Percentiles rank a stretch among this genome's conserved stretches.
phyloP scores from a whole-genome alignment of 768 basidiomycete species.

The Trametopsis cervina region DNA sequence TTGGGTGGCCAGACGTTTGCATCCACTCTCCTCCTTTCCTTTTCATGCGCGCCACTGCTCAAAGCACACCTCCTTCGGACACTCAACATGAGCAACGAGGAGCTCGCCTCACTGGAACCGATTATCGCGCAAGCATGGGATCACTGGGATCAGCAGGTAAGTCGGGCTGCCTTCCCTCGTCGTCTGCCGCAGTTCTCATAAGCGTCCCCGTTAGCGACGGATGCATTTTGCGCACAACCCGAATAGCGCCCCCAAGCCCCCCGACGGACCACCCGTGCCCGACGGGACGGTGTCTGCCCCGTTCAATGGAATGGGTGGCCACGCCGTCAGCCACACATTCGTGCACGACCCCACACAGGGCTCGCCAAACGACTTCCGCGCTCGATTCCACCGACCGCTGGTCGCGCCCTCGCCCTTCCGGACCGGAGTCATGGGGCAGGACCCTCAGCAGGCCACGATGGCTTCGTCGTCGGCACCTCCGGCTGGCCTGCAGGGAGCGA shows the following conservation, averaged over 20 bases:
- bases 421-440: constrained; percentile 18
- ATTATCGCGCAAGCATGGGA: constrained; percentile 83
- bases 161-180: constrained; percentile 12
- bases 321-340: constrained; percentile 18
- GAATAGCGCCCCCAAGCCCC: constrained; percentile 19
- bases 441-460: constrained; percentile 10
- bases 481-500: not conserved
- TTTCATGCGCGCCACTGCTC: constrained; percentile 65
- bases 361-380: constrained; percentile 49
- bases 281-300: constrained; percentile 9
- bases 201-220: constrained; percentile 33
- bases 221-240: constrained; percentile 38
- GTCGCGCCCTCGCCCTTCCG: constrained; percentile 56
- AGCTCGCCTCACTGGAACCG: constrained; percentile 71
- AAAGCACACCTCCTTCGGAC: constrained; percentile 71
- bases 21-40: constrained; percentile 67
- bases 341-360: constrained; percentile 21
- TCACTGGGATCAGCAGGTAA: constrained; percentile 76
- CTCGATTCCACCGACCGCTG: constrained; percentile 57
- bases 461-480: not conserved
- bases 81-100: constrained; percentile 71
- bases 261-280: constrained; percentile 19
- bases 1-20: constrained; percentile 73
- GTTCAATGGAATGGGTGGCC: constrained; percentile 9
- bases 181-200: no score